Evolutionary conservation across 1,284 basidiomycete species (phyloP), one percentile per base, ranked within the genome.

Genomic region (Singerocomus inundabilis): DNA sequence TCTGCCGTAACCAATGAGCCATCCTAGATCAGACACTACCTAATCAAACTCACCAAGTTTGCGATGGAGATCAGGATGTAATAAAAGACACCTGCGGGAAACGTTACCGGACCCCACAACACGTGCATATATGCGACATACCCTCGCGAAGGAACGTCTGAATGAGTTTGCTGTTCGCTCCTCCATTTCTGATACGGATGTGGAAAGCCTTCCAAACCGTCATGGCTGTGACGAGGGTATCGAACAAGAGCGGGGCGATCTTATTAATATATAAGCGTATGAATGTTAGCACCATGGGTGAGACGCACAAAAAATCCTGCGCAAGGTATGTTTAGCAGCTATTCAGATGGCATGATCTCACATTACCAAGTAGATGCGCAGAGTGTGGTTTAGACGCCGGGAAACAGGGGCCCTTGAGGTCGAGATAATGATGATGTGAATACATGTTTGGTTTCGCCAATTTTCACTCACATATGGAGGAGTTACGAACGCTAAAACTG

Each of bases 81-180:
- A 62, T 90, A 90, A 64, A 88, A 90, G 51, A 90, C 80, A 53
- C 87, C 84, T 87, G 53, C 3, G 30, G 30, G 21, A 35, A 32
- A 34, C 15, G 47, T 43, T 54, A 54, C 50, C 32, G 18, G 12
- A 31, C 41, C n/a, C 39, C 46, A 39, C 16, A 12, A 29, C 31
- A 36, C 13, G 35, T 47, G 50, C 16, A 33, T 33, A 38, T 42
- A 56, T 44, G 16, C 12, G 36, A 40, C 34, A 62, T 64, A 83
- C 84, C 87, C 75, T 90, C 88, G 44, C 85, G 84, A 57, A 90
- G 72, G 68, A 89, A 89, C 24, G 88, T 90, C 63, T 89, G 87
- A 52, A 90, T 87, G 38, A 90, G 77, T 42, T 82, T 78, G 61
- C 85, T 89, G 59, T 79, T 87, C 29, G 84, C 79, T n/a, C 85